These are phyloP conservation scores for Botrytis cinerea DNA, from an alignment of 2,329 filamentous ascomycete species.

Conservation along the genomic window DNA sequence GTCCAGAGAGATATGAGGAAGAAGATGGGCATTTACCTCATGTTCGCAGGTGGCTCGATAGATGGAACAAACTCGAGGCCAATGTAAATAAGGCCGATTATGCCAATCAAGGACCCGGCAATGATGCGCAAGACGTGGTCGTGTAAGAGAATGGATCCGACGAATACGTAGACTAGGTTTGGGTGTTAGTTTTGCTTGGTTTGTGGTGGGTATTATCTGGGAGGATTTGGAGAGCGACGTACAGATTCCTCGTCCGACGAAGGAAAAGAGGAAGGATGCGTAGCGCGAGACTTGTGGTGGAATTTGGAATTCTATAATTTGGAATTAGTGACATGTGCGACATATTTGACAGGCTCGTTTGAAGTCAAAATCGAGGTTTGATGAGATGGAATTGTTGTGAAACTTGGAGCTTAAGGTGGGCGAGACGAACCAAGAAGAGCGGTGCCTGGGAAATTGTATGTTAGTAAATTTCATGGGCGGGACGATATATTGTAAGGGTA, in stretches of 20 bases:
- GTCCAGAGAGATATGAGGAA: neutral
- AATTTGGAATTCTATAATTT: slow-evolving; percentile 76
- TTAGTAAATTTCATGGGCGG: slow-evolving; percentile 30
- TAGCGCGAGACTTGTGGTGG: slow-evolving; percentile 91
- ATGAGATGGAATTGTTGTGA: neutral
- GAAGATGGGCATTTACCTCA: slow-evolving; percentile 42
- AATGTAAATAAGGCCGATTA: slow-evolving; percentile 77
- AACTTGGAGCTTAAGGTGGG: slow-evolving; percentile 27
- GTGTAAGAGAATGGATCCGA: slow-evolving; percentile 82
- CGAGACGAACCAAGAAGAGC: slow-evolving; percentile 58
- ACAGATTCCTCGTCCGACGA: slow-evolving; percentile 94
- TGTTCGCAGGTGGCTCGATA: slow-evolving; percentile 65
- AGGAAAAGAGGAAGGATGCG: slow-evolving; percentile 96
- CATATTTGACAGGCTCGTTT: neutral
- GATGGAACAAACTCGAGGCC: slow-evolving; percentile 75
- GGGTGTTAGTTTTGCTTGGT: slow-evolving; percentile 30
- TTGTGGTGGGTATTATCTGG: slow-evolving; percentile 9
- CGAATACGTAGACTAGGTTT: slow-evolving; percentile 85
- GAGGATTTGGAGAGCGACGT: slow-evolving; percentile 48
- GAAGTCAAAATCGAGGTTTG: neutral
- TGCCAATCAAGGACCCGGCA: slow-evolving; percentile 73
- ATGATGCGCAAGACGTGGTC: slow-evolving; percentile 67
- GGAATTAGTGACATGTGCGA: neutral
- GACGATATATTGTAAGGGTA: slow-evolving; percentile 2
- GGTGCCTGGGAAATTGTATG: slow-evolving; percentile 53